Evolutionary conservation across 1,284 basidiomycete genomes (phyloP), one percentile per base, ranked within the genome.

Genomic region (Tylopilus sp.): DNA sequence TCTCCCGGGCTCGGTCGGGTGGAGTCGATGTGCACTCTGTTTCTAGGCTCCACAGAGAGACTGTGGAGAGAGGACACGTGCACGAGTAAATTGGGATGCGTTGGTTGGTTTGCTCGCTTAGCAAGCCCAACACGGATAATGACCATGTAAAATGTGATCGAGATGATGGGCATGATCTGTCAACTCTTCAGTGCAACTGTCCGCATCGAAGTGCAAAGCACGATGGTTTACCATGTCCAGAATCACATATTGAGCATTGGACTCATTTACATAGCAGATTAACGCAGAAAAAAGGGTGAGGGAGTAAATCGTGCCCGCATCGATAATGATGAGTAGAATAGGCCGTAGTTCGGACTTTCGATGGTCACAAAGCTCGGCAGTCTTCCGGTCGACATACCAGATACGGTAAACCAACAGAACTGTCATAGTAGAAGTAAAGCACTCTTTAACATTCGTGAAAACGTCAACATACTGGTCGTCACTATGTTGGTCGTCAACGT

Each of bases 141-240:
- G 21, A 59, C 49, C 57, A 59, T 59, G 18, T 59, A 61, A 41
- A 61, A 61, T 21, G 57, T 57, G 46, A 59, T 61, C 6, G 57
- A 61, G 23, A 59, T 59, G 34, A 61, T 46, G 7, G 58, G 59
- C 33, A 44, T 49, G 21, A 55, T 49, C 50, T 62, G n/a, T 25
- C 25, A 10, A 26, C 11, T 15, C 16, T 8, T 54, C 21, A 49
- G 49, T 31, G 33, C 1, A 12, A 21, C 3, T 8, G 9, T 41
- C 26, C 18, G 18, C 13, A 16, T 12, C 1, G 16, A 6, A 5
- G n/a, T 30, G 19, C 18, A n/a, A 41, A n/a, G 16, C 3, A 42
- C 1, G 36, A 37, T 6, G 38, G 10, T 51, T 53, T 10, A 65
- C 61, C 53, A 55, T 50, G 40, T 54, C 48, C 8, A 66, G 8